Evolutionary conservation across 805 yeast species (phyloP).

Genomic region (Cyberlindnera mycetangii): DNA sequence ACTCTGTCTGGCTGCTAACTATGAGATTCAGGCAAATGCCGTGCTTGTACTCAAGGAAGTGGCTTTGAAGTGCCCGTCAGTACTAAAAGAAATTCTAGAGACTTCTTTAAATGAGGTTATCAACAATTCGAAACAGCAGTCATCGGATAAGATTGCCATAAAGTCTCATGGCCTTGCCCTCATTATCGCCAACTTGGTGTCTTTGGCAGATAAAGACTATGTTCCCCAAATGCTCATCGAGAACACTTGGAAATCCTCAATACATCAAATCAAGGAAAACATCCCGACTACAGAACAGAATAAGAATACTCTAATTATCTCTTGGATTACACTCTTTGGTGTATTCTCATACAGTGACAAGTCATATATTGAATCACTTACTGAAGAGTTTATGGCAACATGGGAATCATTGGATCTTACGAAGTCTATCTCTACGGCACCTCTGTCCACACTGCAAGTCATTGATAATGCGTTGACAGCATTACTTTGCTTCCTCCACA

Average conservation of each 20-base stretch:
- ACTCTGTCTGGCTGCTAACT: constrained; percentile 37
- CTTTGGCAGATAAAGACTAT: constrained; percentile 36
- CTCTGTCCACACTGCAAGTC: constrained; percentile 42
- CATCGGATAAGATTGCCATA: constrained; percentile 26
- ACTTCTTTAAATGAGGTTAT: constrained; percentile 34
- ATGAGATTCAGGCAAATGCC: constrained; percentile 40
- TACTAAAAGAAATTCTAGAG: constrained; percentile 36
- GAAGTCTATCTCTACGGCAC: background rate
- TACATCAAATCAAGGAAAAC: constrained; percentile 34
- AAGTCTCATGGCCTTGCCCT: constrained; percentile 39
- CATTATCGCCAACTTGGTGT: constrained; percentile 35
- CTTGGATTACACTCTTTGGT: constrained; percentile 67
- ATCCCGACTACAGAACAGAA: constrained; percentile 31
- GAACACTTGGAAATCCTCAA: constrained; percentile 42
- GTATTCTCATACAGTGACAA: constrained; percentile 56
- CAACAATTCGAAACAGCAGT: constrained; percentile 29
- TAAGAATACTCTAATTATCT: constrained; percentile 37
- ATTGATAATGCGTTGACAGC: constrained; percentile 60
- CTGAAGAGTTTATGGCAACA: constrained; percentile 54
- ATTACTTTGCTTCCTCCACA: constrained; percentile 46
- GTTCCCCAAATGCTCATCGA: constrained; percentile 44
- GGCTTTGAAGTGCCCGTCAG: constrained; percentile 32
- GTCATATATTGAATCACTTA: constrained; percentile 49
- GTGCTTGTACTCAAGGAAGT: constrained; percentile 34
- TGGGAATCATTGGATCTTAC: constrained; percentile 53